phyloP scores from a whole-genome alignment of 352 stramenopile genomes.

The Phytophthora pluvialis region DNA sequence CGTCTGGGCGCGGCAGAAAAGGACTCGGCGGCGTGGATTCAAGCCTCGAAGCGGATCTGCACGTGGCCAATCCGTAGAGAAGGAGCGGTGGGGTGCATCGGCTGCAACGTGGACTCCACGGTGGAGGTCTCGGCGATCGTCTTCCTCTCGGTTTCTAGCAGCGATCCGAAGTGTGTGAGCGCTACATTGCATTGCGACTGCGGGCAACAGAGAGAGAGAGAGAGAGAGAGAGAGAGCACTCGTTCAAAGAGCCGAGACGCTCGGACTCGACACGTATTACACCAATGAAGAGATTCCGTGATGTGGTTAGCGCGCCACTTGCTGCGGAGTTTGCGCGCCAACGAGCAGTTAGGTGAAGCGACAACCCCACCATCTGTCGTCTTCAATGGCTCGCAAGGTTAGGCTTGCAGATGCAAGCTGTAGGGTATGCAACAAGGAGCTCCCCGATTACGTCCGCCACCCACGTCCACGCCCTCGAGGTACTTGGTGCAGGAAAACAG shows the following conservation, averaged over 20 bases:
- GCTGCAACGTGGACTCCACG: conserved; percentile 7
- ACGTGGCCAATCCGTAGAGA: conserved; percentile 19
- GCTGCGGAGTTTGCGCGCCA: conserved; percentile 21
- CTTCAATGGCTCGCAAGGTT: neutral
- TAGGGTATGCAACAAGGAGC: conserved; percentile 3
- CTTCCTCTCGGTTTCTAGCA: conserved; percentile 4
- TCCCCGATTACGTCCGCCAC: conserved; percentile 26
- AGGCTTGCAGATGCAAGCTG: neutral
- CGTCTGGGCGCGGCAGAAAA: conserved; percentile 22
- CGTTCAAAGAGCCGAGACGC: conserved; percentile 3
- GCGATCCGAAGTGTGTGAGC: conserved; percentile 3
- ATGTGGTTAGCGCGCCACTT: conserved; percentile 22
- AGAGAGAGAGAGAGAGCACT: neutral
- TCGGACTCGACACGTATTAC: neutral
- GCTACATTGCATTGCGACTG: neutral
- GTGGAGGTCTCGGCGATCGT: neutral
- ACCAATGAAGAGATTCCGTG: neutral
- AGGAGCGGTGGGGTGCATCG: conserved; percentile 16
- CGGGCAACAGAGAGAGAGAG: neutral
- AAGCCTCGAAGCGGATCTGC: neutral
- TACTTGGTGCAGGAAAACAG: conserved; percentile 24
- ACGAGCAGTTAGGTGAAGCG: conserved; percentile 6
- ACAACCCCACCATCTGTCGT: conserved; percentile 15
- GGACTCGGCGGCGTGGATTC: conserved; percentile 12
- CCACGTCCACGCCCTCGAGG: conserved; percentile 27